Conservation (phyloP, 1,139 yeast genomes). For the Suhomyces bokatorum region DNA sequence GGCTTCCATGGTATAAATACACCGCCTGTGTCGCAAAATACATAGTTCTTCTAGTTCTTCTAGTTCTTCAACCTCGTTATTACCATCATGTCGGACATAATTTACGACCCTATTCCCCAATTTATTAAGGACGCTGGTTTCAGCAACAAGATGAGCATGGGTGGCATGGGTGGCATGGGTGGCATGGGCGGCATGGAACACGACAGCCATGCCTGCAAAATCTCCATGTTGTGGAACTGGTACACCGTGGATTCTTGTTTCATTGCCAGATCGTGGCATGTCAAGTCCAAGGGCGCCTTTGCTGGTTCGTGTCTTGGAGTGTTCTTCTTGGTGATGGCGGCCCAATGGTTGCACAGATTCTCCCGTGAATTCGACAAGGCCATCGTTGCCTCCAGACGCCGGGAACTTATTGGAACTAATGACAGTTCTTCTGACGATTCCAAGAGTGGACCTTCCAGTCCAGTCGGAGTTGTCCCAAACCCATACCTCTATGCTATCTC, state of each 20-base stretch:
- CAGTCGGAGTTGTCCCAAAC: slow-evolving; percentile 2
- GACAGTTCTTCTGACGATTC: slow-evolving; percentile 8
- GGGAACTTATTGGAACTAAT: neutral
- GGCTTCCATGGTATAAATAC: neutral
- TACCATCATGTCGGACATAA: slow-evolving; percentile 1
- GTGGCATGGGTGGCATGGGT: slow-evolving; percentile 12
- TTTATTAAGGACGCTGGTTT: neutral
- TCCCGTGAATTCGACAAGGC: slow-evolving; percentile 55
- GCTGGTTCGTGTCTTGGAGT: slow-evolving; percentile 74
- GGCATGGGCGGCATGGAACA: slow-evolving; percentile 10
- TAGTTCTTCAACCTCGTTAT: too few relatives aligned
- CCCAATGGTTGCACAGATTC: slow-evolving; percentile 58
- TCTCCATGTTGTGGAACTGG: slow-evolving; percentile 47
- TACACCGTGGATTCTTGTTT: slow-evolving; percentile 63
- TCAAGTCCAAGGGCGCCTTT: slow-evolving; percentile 56
- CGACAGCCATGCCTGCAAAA: slow-evolving; percentile 28
- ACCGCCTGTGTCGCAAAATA: neutral
- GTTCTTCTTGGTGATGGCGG: slow-evolving; percentile 53
- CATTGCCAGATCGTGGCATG: slow-evolving; percentile 65
- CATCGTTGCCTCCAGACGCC: slow-evolving; percentile 22
- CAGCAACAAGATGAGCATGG: slow-evolving; percentile 16
- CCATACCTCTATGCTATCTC: slow-evolving; percentile 30
- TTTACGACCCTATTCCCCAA: slow-evolving; percentile 8
- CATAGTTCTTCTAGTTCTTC: neutral
- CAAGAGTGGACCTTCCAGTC: neutral